These are phyloP conservation scores for Neurospora sp. DNA, from an alignment of 495 filamentous ascomycete genomes.

Conservation along the genomic window DNA sequence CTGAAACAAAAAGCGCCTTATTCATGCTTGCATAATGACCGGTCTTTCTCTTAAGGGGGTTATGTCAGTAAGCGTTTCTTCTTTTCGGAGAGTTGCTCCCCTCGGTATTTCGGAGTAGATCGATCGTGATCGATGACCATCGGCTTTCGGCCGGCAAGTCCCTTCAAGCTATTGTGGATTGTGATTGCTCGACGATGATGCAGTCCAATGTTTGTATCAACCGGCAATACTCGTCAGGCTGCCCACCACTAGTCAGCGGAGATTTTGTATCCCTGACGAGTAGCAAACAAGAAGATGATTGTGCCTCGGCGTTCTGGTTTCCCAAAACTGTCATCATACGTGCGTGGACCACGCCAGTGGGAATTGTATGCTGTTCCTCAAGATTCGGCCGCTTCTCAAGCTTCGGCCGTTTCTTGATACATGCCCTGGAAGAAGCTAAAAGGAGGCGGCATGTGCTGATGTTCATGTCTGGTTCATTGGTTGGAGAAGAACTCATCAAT, in stretches of 20 bases:
- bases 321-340: background rate
- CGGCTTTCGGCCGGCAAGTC: background rate
- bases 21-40: background rate
- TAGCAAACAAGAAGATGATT: background rate
- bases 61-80: background rate
- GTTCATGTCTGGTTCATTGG: background rate
- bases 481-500: background rate
- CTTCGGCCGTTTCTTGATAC: background rate
- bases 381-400: background rate
- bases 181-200: background rate
- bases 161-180: background rate
- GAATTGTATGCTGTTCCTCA: background rate
- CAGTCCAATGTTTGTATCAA: background rate
- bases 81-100: background rate
- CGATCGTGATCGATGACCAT: background rate
- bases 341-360: background rate
- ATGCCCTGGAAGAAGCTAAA: background rate
- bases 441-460: background rate
- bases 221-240: background rate
- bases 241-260: background rate
- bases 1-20: background rate
- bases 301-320: background rate
- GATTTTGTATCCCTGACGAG: background rate
- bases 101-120: background rate
- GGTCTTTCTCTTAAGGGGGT: background rate